Conservation (phyloP, 768 basidiomycete species). For the Hericium alpestre region DNA sequence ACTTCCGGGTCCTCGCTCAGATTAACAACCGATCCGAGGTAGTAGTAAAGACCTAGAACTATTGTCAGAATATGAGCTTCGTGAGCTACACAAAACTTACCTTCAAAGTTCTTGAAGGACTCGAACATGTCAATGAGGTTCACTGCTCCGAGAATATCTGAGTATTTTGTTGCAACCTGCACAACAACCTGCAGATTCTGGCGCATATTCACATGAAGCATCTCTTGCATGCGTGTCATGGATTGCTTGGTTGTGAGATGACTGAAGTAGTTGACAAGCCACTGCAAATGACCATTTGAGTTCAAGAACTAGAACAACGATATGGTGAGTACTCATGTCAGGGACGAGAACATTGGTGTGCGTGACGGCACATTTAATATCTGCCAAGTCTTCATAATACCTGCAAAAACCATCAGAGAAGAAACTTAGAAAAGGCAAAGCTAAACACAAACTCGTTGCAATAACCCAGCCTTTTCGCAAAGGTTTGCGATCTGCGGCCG, state of each 20-base stretch:
- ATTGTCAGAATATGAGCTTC: neutral
- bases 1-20: conserved; percentile 93
- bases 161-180: conserved; percentile 97
- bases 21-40: conserved; percentile 96
- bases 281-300: conserved; percentile 37
- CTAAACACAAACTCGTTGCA: conserved; percentile 64
- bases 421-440: neutral
- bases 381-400: conserved; percentile 98
- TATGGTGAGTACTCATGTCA: conserved; percentile 44
- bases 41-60: conserved; percentile 80
- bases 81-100: conserved; percentile 25
- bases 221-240: conserved; percentile 91
- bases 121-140: conserved; percentile 99
- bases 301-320: neutral
- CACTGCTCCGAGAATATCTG: conserved; percentile 92
- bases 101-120: conserved; percentile 94
- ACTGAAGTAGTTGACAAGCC: conserved; percentile 97
- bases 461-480: conserved; percentile 93
- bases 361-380: conserved; percentile 96
- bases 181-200: conserved; percentile 95
- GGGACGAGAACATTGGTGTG: conserved; percentile 77
- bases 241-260: conserved; percentile 95
- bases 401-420: conserved; percentile 28
- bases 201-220: conserved; percentile 92
- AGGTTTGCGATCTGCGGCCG: conserved; percentile 93